Base-by-base conservation (phyloP, 2,329 filamentous ascomycete genomes). In the Fusarium mundagurra region DNA sequence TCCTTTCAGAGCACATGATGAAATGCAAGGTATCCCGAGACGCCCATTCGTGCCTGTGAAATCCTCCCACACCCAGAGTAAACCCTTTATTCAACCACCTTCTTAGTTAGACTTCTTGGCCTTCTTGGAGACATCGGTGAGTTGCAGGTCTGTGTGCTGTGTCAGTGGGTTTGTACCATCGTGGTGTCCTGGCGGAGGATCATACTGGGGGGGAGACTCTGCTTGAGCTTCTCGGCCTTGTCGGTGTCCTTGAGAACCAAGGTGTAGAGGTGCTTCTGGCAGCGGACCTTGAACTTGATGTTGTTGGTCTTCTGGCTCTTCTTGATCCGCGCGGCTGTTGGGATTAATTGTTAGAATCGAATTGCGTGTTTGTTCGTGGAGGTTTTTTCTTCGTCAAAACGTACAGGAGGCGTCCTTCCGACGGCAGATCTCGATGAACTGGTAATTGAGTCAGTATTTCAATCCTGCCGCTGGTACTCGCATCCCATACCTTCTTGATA, bases 261-360 rank as follows among this genome's bases (percentile, higher is more conserved):
- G 81, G 96, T 98, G 93, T 99, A 99, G 81, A 99, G 90, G 90
- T 96, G 92, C 84, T 92, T 92, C 86, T 94, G 90, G 93, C 96
- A 98, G 87, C 96, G 94, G 91, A 99, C 96, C 94, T 99, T 99
- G 95, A 99, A 98, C 93, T 99, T 99, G 92, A 96, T 95, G 90
- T 96, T 92, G 85, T 92, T 91, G 84, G 89, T 88, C 88, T 93
- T 92, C 87, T 92, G 93, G 92, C 92, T 97, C 91, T 97, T 96
- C 95, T 98, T 96, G 90, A 96, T 94, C 86, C 93, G 92, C 84
- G 93, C 93, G 87, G 93, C 93, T 96, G 41, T 69, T 67, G 72
- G 48, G 61, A 36, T 31, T 29, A 75, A 68, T 70, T 71, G 80
- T 84, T 74, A 84, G 81, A 76, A 67, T 53, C 44, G 66, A 53